Percentiles rank a stretch among this genome's conserved stretches.
These are phyloP conservation scores for Heterobasidion occidentale DNA, from an alignment of 1,284 basidiomycete genomes.

Conservation along the genomic window DNA sequence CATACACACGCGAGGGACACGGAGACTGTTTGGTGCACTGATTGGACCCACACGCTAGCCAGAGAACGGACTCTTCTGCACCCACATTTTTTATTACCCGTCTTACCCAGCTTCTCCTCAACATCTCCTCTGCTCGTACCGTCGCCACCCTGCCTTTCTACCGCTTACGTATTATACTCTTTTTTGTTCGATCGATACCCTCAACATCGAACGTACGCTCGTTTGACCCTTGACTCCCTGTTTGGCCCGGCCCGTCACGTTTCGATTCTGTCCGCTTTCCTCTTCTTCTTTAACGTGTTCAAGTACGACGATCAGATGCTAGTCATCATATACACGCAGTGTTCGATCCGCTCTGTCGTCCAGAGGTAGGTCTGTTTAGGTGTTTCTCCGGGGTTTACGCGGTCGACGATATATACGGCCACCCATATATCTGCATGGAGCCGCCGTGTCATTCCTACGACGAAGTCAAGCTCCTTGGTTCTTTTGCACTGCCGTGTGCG, in stretches of 20 bases:
- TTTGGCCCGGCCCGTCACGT: background rate
- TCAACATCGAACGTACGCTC: background rate
- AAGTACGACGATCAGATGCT: background rate
- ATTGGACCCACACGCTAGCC: background rate
- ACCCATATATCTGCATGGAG: too few relatives aligned
- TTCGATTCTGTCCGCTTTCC: background rate
- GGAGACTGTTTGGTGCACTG: background rate
- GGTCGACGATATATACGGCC: too few relatives aligned
- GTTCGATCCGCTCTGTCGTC: too few relatives aligned
- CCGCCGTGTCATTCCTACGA: too few relatives aligned
- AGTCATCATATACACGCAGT: background rate
- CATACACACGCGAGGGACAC: background rate
- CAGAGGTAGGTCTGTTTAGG: too few relatives aligned
- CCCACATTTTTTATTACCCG: background rate
- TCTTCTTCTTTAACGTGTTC: background rate
- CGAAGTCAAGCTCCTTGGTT: too few relatives aligned
- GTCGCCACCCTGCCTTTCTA: background rate
- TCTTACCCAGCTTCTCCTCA: background rate
- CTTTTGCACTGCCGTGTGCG: too few relatives aligned
- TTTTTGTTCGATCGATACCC: background rate
- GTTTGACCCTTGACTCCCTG: background rate
- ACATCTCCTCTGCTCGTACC: background rate
- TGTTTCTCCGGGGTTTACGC: too few relatives aligned
- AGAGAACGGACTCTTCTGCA: background rate
- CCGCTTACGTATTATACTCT: background rate